Evolutionary conservation across 1,284 basidiomycete genomes (phyloP).

Genomic region (Ceraceosorus bombacis): DNA sequence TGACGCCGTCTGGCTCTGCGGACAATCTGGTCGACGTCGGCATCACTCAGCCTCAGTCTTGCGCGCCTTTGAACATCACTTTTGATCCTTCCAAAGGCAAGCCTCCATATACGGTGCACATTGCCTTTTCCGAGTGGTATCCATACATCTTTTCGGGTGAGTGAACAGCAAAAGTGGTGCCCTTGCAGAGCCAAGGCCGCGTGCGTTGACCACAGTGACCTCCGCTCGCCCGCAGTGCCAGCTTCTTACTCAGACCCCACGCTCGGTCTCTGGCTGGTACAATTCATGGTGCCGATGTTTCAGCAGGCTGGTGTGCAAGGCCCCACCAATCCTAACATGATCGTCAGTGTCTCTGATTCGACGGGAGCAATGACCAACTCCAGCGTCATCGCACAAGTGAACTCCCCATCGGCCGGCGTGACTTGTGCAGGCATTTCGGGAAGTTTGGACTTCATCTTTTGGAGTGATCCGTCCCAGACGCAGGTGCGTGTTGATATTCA

Average conservation of each 20-base stretch:
- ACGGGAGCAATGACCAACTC: slow-evolving; percentile 33
- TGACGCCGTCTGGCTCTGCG: no score
- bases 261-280: slow-evolving; percentile 28
- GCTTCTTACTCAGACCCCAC: slow-evolving; percentile 22
- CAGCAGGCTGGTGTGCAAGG: slow-evolving; percentile 7
- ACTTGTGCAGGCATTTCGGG: slow-evolving; percentile 14
- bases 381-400: slow-evolving; percentile 18
- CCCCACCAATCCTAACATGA: slow-evolving; percentile 18
- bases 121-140: slow-evolving; percentile 26
- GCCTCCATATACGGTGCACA: slow-evolving; percentile 33
- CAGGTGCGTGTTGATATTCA: background rate
- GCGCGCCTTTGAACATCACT: slow-evolving; percentile 32
- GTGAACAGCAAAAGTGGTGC: background rate
- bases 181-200: no score
- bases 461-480: slow-evolving; percentile 12
- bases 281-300: slow-evolving; percentile 23
- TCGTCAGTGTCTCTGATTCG: slow-evolving; percentile 32
- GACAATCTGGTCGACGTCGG: slow-evolving; percentile 13
- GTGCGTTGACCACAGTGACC: no score
- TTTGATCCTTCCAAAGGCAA: slow-evolving; percentile 26
- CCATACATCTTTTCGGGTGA: slow-evolving; percentile 19
- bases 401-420: slow-evolving; percentile 4
- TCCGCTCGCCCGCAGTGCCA: slow-evolving; percentile 8
- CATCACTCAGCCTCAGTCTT: slow-evolving; percentile 24
- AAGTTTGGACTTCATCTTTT: slow-evolving; percentile 19